Conservation (phyloP, 192 early-diverging fungal genomes). For the Coemansia erecta region DNA sequence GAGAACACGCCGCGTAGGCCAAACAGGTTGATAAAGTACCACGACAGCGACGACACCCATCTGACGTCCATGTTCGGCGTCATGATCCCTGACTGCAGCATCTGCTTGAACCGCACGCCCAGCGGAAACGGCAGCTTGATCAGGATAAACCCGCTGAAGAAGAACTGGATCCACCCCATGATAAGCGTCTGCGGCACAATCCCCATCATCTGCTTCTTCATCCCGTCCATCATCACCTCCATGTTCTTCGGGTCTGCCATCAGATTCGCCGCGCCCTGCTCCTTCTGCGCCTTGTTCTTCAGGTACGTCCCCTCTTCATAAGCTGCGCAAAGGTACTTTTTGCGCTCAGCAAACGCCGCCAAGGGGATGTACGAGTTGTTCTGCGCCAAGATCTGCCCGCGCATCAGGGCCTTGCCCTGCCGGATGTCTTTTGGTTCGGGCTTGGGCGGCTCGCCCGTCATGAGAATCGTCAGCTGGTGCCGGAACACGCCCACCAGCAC, state of each 20-base stretch:
- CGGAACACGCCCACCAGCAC: conserved; percentile 93
- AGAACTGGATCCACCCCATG: conserved; percentile 99
- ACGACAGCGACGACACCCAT: conserved; percentile 96
- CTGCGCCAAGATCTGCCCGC: conserved; percentile 67
- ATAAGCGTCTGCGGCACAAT: conserved; percentile 98
- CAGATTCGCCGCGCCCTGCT: conserved; percentile 66
- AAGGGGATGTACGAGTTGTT: conserved; percentile 67
- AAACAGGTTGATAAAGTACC: conserved; percentile 99
- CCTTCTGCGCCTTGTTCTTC: conserved; percentile 72
- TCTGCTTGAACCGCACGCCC: conserved; percentile 94
- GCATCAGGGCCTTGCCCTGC: conserved; percentile 78
- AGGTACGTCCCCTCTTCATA: conserved; percentile 83
- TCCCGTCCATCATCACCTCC: conserved; percentile 95
- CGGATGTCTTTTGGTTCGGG: conserved; percentile 75
- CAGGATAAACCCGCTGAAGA: conserved; percentile 96
- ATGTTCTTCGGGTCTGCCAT: conserved; percentile 91
- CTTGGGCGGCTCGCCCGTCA: conserved; percentile 79
- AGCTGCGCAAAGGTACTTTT: conserved; percentile 67
- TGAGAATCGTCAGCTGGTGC: conserved; percentile 87
- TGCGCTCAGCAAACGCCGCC: conserved; percentile 70
- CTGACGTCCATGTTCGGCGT: conserved; percentile 96
- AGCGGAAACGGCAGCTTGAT: conserved; percentile 96
- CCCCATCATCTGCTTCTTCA: conserved; percentile 97
- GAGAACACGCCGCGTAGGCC: conserved; percentile 89
- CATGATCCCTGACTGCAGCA: conserved; percentile 95